Percentiles rank a stretch among this genome's conserved stretches.
These are phyloP conservation scores for Aspergillus sp. DNA, from an alignment of 2,329 filamentous ascomycete genomes.

Conservation along the genomic window DNA sequence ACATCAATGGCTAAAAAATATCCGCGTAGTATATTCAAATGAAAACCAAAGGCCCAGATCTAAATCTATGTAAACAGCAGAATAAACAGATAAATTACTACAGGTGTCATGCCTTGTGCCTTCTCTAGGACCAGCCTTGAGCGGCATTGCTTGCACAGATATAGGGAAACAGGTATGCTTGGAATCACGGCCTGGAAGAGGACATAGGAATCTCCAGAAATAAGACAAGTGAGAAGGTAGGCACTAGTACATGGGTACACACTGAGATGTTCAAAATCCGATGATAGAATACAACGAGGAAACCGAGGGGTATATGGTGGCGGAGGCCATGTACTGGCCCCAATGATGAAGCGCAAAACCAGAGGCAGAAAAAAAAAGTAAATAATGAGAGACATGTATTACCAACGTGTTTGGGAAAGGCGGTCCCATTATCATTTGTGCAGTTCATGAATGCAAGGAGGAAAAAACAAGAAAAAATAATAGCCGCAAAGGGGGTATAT, in stretches of 20 bases:
- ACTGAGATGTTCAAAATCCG: slow-evolving; percentile 6
- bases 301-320: slow-evolving; percentile 5
- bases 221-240: neutral
- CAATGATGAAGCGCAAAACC: neutral
- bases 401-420: neutral
- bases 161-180: neutral
- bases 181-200: neutral
- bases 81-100: slow-evolving; percentile 8
- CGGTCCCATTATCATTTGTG: slow-evolving; percentile 11
- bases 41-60: slow-evolving; percentile 1
- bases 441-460: slow-evolving; percentile 11
- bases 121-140: slow-evolving; percentile 15
- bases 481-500: slow-evolving; percentile 21
- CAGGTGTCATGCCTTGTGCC: slow-evolving; percentile 10
- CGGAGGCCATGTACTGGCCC: neutral
- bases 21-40: neutral
- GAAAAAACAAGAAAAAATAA: neutral
- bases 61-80: slow-evolving; percentile 13
- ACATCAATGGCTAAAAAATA: neutral
- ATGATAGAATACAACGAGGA: slow-evolving; percentile 12
- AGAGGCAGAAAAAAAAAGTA: slow-evolving; percentile 2
- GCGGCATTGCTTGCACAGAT: neutral
- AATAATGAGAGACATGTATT: slow-evolving; percentile 1
- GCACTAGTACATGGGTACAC: slow-evolving; percentile 1
- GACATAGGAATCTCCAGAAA: slow-evolving; percentile 7